These are phyloP conservation scores for Rosellinia necatrix DNA, from an alignment of 2,329 filamentous ascomycete species.

Conservation along the genomic window DNA sequence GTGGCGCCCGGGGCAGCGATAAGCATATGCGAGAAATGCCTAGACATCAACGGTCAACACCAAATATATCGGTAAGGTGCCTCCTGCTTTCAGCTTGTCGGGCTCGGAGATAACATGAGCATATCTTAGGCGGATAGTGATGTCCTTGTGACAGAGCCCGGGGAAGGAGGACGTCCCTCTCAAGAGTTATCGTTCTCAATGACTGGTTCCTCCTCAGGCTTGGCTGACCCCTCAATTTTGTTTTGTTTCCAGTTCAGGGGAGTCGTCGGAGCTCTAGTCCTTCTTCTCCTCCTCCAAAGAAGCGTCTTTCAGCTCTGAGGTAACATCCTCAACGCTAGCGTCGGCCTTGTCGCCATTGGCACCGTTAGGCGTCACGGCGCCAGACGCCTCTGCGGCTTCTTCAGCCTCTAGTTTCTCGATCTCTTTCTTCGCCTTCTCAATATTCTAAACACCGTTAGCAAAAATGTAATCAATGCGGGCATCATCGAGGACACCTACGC, in stretches of 20 bases:
- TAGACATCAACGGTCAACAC: conserved; percentile 8
- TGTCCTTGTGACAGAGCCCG: background rate
- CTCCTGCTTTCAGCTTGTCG: conserved; percentile 9
- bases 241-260: conserved; percentile 10
- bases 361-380: conserved; percentile 50
- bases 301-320: conserved; percentile 56
- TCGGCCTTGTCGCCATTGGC: conserved; percentile 53
- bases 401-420: conserved; percentile 84
- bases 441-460: conserved; percentile 69
- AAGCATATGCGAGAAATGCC: conserved; percentile 22
- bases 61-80: conserved; percentile 3
- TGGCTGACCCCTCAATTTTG: background rate
- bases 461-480: background rate
- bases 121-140: background rate
- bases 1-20: conserved; percentile 3
- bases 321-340: conserved; percentile 58
- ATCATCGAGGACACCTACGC: conserved; percentile 62
- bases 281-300: conserved; percentile 60
- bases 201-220: conserved; percentile 4
- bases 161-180: background rate
- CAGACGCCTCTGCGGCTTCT: conserved; percentile 56
- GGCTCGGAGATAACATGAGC: conserved; percentile 6
- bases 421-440: conserved; percentile 94
- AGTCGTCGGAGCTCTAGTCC: conserved; percentile 45
- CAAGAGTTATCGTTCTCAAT: conserved; percentile 3